Evolutionary conservation across 2,329 filamentous ascomycete genomes (phyloP).

Genomic region (Karstenula rhodostoma): DNA sequence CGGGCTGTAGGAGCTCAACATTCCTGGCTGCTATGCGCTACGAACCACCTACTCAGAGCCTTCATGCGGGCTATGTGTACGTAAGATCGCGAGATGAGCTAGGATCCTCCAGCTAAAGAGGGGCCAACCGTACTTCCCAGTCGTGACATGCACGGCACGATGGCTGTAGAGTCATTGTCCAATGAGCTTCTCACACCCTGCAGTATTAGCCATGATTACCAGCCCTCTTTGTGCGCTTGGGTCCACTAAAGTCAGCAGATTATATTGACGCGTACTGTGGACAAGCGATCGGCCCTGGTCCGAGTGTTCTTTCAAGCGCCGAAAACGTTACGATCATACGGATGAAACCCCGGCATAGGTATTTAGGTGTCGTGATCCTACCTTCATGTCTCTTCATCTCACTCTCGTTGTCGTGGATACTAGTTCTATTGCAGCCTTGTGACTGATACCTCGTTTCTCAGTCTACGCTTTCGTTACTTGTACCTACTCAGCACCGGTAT

Average conservation of each 20-base stretch:
- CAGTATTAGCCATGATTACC: slow-evolving; percentile 32
- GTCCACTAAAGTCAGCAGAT: slow-evolving; percentile 21
- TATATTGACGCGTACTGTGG: slow-evolving; percentile 35
- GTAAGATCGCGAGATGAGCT: background rate
- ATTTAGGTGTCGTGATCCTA: slow-evolving; percentile 38
- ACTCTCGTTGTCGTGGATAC: slow-evolving; percentile 39
- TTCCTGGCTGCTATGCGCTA: background rate
- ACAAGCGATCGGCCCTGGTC: slow-evolving; percentile 31
- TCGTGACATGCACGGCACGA: slow-evolving; percentile 5
- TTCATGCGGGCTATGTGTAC: background rate
- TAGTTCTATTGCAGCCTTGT: slow-evolving; percentile 20
- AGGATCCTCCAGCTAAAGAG: slow-evolving; percentile 10
- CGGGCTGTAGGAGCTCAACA: slow-evolving; percentile 1
- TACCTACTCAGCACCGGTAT: slow-evolving; percentile 13
- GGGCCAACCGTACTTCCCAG: slow-evolving; percentile 6
- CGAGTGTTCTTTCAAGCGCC: slow-evolving; percentile 21
- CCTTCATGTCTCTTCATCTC: slow-evolving; percentile 24
- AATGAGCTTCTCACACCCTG: slow-evolving; percentile 1
- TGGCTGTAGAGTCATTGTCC: background rate
- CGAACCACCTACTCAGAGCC: background rate
- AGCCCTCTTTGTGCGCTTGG: slow-evolving; percentile 24
- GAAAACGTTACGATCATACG: slow-evolving; percentile 30
- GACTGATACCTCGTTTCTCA: slow-evolving; percentile 52
- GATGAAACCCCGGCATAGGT: slow-evolving; percentile 34
- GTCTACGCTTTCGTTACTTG: slow-evolving; percentile 36